phyloP scores from a whole-genome alignment of 2,329 filamentous ascomycete genomes.

The Fusarium keratoplasticum region DNA sequence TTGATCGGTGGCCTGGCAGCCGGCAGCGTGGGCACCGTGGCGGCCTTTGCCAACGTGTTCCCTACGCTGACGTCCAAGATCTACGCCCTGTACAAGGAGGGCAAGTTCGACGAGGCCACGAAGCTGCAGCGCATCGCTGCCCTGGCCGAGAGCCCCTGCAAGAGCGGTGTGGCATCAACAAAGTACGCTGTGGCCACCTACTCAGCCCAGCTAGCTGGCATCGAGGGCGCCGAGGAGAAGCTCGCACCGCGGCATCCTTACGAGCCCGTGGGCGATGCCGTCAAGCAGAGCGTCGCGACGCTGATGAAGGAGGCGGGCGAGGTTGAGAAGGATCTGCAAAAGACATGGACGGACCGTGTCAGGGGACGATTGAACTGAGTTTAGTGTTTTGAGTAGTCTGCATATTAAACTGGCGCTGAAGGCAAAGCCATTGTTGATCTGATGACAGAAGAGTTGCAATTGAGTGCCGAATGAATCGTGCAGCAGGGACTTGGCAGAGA shows the following conservation, averaged over 20 bases:
- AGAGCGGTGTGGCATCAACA: constrained; percentile 74
- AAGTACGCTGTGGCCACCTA: constrained; percentile 75
- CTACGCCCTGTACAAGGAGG: constrained; percentile 70
- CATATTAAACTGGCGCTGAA: not conserved
- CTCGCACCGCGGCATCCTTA: constrained; percentile 73
- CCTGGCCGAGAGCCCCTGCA: constrained; percentile 73
- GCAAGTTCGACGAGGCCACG: constrained; percentile 68
- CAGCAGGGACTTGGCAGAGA: not conserved
- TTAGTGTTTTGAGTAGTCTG: not conserved
- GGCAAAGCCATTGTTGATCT: not conserved
- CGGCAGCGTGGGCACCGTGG: constrained; percentile 70
- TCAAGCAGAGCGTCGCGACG: constrained; percentile 48
- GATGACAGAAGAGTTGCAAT: not conserved
- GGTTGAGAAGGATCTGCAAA: constrained; percentile 49
- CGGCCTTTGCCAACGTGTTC: constrained; percentile 72
- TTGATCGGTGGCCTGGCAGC: constrained; percentile 70
- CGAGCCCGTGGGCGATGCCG: constrained; percentile 57
- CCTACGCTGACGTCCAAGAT: constrained; percentile 67
- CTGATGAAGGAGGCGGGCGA: constrained; percentile 57
- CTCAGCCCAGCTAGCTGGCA: constrained; percentile 68
- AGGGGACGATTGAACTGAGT: constrained; percentile 28
- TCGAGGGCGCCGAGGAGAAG: constrained; percentile 68
- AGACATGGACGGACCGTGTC: constrained; percentile 29
- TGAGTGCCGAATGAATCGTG: not conserved
- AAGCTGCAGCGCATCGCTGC: constrained; percentile 71